Evolutionary conservation across 805 yeast species (phyloP), one percentile per base, ranked within the genome.

Genomic region (Trichomonascus vanleenenianus): DNA sequence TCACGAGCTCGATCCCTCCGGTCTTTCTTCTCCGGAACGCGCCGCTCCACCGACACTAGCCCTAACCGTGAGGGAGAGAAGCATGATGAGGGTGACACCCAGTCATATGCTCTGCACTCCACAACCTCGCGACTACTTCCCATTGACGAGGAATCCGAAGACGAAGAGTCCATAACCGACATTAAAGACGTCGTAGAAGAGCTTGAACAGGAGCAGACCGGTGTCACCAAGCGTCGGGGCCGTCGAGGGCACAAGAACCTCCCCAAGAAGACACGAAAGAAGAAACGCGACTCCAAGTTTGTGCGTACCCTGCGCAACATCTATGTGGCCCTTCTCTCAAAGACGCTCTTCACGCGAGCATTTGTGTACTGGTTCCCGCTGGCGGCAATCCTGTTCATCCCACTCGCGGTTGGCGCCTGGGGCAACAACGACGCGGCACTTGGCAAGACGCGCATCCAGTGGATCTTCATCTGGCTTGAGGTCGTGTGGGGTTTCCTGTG

Each of bases 381-480:
- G 14, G 71, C 69, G 3, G 30, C 57, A 8, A 51, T 66, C 9
- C 42, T 66, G 43, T 65, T 66, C 38, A 50, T 66, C 25, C 71
- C 71, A 1, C 57, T 66, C 15, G 67, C 67, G 1, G 53, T 56
- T 12, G 70, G 68, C 25, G 70, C 68, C 3, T 65, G 65, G 61
- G 62, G 52, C 18, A 50, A 53, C 36, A 54, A 48, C 9, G 47
- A 48, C n/a, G 59, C 66, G 34, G 6, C 38, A 16, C 55, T 66
- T 1, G 71, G 70, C 19, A 49, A 56, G 25, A 58, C 62, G 8
- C 54, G 63, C 2, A 55, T 66, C 18, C 52, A 60, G 58, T 66
- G 69, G 69, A 48, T 66, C 22, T 66, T 66, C 48, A 62, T 66
- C 36, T 66, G 71, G 71, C 54, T 63, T 6, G 71, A 66, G 48